Conservation (phyloP, 2,329 filamentous ascomycete genomes). For the Bipolaris bicolor region DNA sequence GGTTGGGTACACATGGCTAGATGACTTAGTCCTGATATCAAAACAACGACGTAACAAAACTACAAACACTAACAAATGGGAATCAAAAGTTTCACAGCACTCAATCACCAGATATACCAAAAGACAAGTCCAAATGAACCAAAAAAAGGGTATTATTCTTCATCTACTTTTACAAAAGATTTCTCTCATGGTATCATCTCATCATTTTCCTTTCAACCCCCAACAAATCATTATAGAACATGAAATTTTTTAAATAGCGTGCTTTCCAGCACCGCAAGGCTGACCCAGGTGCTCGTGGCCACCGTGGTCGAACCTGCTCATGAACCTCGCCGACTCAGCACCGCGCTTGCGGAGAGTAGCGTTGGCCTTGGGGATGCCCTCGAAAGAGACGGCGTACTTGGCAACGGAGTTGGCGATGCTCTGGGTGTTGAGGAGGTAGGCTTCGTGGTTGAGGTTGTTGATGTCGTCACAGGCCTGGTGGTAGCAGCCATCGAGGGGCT, state of each 20-base stretch:
- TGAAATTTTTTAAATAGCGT: constrained; percentile 16
- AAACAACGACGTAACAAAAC: no score
- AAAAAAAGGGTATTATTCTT: background rate
- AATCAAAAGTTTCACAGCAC: background rate
- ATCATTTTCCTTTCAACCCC: background rate
- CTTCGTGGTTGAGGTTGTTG: constrained; percentile 46
- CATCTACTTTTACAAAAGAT: background rate
- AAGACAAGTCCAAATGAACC: background rate
- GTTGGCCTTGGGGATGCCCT: constrained; percentile 43
- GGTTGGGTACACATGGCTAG: no score
- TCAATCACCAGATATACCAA: background rate
- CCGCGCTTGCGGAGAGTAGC: constrained; percentile 37
- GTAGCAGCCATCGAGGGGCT: constrained; percentile 48
- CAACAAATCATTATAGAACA: background rate
- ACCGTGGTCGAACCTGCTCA: constrained; percentile 33
- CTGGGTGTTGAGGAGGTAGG: constrained; percentile 48
- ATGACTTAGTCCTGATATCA: no score
- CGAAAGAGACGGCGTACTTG: constrained; percentile 47
- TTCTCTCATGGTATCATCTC: constrained; percentile 6
- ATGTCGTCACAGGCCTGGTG: constrained; percentile 48
- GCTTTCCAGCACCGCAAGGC: constrained; percentile 31
- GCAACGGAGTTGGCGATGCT: constrained; percentile 49
- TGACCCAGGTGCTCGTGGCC: constrained; percentile 38
- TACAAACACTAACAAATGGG: no score
- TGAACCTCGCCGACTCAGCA: constrained; percentile 32